Evolutionary conservation across 768 basidiomycete genomes (phyloP).

Genomic region (Hydnum rufescens): DNA sequence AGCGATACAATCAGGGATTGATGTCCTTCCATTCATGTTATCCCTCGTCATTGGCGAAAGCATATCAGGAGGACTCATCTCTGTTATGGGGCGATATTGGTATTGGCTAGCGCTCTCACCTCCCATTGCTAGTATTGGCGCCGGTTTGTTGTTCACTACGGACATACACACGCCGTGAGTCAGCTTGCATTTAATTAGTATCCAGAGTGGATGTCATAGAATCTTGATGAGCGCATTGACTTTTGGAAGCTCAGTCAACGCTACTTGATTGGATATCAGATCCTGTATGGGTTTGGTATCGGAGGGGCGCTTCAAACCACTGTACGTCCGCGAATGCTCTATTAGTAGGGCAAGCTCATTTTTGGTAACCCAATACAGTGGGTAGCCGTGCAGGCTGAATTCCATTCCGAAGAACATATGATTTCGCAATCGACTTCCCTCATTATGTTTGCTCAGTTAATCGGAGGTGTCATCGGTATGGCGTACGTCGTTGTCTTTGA

Average conservation of each 20-base stretch:
- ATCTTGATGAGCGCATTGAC: no score
- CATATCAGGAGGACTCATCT: conserved; percentile 15
- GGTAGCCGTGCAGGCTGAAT: conserved; percentile 23
- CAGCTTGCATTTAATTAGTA: no score
- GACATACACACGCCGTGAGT: conserved; percentile 10
- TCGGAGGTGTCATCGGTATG: conserved; percentile 4
- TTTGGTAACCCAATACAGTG: conserved; percentile 15
- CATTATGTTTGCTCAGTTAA: conserved; percentile 5
- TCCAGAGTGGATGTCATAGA: no score
- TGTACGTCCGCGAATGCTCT: no score
- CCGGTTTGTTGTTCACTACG: conserved; percentile 18
- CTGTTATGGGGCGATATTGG: conserved; percentile 16
- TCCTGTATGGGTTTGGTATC: conserved; percentile 18
- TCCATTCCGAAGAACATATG: conserved; percentile 15
- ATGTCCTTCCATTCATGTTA: conserved; percentile 20
- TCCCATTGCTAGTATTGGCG: conserved; percentile 15
- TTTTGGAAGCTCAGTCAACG: no score
- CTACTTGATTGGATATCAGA: conserved; percentile 19
- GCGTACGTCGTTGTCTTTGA: conserved; percentile 3
- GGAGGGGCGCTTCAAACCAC: conserved; percentile 6
- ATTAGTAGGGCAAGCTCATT: no score
- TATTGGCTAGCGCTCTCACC: conserved; percentile 15
- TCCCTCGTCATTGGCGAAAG: background rate
- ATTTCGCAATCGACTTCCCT: conserved; percentile 16
- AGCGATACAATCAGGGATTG: conserved; percentile 18